phyloP scores from a whole-genome alignment of 495 filamentous ascomycete genomes.

The Trichoderma orchidacearum region DNA sequence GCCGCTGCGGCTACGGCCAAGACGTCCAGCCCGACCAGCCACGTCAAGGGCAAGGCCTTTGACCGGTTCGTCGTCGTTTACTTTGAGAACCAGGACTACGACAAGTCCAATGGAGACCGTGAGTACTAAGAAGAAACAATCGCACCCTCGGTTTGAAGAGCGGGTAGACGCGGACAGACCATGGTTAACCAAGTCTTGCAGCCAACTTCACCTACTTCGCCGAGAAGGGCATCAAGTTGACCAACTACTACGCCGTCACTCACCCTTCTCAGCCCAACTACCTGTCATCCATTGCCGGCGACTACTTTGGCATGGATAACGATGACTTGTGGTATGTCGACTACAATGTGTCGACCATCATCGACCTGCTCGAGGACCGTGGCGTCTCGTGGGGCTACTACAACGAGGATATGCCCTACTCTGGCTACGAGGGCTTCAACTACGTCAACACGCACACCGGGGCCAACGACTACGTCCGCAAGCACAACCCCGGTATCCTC shows the following conservation, averaged over 20 bases:
- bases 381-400: conserved; percentile 58
- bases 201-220: conserved; percentile 35
- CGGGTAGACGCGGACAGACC: background rate
- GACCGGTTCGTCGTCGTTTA: conserved; percentile 55
- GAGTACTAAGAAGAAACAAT: too few relatives aligned
- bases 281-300: conserved; percentile 44
- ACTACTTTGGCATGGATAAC: conserved; percentile 55
- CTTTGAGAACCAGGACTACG: conserved; percentile 58
- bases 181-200: background rate
- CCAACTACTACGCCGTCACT: conserved; percentile 49
- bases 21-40: conserved; percentile 37
- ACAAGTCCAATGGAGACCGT: conserved; percentile 21
- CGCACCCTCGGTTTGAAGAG: background rate
- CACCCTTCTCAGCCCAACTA: conserved; percentile 67
- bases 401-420: conserved; percentile 54
- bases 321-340: conserved; percentile 45
- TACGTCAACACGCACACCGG: conserved; percentile 37
- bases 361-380: conserved; percentile 56
- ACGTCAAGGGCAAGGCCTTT: conserved; percentile 51
- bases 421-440: conserved; percentile 45
- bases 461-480: conserved; percentile 59
- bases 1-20: conserved; percentile 19
- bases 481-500: conserved; percentile 56
- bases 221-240: conserved; percentile 46
- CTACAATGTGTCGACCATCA: conserved; percentile 50